Conservation (phyloP, 75 land plant species). For the Pinus tabuliformis region DNA sequence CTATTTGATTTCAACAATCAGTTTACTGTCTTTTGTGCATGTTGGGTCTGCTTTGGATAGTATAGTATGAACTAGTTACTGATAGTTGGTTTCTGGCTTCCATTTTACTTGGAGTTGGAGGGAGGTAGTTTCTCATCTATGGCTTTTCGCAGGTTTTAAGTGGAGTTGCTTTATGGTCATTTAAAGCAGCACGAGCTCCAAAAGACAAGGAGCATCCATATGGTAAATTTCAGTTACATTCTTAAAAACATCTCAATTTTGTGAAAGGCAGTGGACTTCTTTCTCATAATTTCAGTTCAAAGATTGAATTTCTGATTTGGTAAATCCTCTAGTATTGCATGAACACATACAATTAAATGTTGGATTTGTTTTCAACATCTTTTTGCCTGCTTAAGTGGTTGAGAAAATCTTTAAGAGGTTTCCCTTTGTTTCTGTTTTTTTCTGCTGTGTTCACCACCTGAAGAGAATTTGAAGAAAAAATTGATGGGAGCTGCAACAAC, state of each 20-base stretch:
- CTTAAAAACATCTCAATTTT: constrained; percentile 4
- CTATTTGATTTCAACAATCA: too few species aligned
- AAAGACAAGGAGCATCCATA: constrained; percentile 95
- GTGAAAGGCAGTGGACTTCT: neutral
- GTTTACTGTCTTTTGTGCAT: too few species aligned
- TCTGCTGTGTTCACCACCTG: neutral
- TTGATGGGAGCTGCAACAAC: neutral
- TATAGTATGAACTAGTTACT: neutral
- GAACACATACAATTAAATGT: neutral
- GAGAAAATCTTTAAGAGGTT: neutral
- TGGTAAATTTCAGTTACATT: constrained; percentile 48
- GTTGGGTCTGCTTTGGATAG: neutral
- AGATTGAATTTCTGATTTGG: neutral
- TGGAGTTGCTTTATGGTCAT: constrained; percentile 83
- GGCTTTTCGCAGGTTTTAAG: constrained; percentile 71
- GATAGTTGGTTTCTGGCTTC: neutral
- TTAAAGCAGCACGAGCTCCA: constrained; percentile 78
- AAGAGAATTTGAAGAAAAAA: neutral
- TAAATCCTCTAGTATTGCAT: neutral
- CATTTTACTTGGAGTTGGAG: neutral
- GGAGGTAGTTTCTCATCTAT: constrained; percentile 2
- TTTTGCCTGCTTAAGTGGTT: neutral
- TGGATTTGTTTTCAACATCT: neutral
- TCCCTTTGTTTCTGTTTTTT: neutral
- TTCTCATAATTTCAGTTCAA: neutral